Percentiles rank a stretch among this genome's conserved stretches.
phyloP scores from a whole-genome alignment of 225 moss, liverwort and hornwort species.

The Polytrichum formosum region DNA sequence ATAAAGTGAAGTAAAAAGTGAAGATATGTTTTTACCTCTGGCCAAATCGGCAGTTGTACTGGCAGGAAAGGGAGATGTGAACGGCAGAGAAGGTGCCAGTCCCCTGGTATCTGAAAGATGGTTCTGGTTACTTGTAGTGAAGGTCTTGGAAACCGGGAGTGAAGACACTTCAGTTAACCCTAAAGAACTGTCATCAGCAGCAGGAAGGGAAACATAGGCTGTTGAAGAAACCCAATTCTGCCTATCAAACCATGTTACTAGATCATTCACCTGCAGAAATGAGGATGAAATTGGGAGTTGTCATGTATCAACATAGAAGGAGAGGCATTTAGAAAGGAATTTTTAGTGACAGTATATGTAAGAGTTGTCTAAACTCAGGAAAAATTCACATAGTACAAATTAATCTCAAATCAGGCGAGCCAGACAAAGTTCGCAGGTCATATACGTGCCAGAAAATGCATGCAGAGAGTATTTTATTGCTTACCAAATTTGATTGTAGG shows the following conservation, averaged over 20 bases:
- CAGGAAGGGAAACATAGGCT: constrained; percentile 12
- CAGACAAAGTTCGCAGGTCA: too few relatives aligned
- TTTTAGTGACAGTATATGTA: too few relatives aligned
- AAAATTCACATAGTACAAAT: too few relatives aligned
- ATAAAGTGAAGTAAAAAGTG: too few relatives aligned
- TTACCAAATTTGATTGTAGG: constrained; percentile 7
- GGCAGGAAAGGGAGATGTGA: constrained; percentile 14
- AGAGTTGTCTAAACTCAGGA: not conserved
- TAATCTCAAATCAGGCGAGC: too few relatives aligned
- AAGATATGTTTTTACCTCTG: constrained; percentile 21
- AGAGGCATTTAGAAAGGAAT: not conserved
- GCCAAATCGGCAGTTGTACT: constrained; percentile 22
- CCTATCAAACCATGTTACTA: constrained; percentile 22
- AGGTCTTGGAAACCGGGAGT: constrained; percentile 12
- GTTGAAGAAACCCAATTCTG: constrained; percentile 40
- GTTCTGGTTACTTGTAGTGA: constrained; percentile 15
- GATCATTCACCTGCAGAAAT: constrained; percentile 12
- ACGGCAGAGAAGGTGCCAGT: constrained; percentile 14
- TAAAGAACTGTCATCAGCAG: not conserved
- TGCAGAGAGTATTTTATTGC: not conserved
- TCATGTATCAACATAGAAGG: not conserved
- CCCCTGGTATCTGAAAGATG: constrained; percentile 25
- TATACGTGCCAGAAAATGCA: not conserved
- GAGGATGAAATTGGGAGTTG: not conserved
- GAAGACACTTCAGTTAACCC: not conserved